These are phyloP conservation scores for Colletotrichum spaethianum DNA, from an alignment of 2,329 filamentous ascomycete genomes.

Conservation along the genomic window DNA sequence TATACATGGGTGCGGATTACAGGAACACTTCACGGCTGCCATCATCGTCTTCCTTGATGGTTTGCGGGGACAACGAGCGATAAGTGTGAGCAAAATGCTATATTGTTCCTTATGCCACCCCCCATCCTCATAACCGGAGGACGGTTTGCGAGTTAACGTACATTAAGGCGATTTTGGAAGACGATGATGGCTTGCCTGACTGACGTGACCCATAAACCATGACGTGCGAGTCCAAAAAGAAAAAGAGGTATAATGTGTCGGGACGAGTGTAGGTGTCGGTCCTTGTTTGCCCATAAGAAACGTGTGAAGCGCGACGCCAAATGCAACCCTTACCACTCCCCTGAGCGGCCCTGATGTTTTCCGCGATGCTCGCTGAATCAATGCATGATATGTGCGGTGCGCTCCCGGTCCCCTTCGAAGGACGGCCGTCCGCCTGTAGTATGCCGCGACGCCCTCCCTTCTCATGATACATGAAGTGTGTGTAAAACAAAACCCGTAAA, in stretches of 20 bases:
- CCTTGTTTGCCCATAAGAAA: conserved; percentile 40
- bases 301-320: conserved; percentile 41
- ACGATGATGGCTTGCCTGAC: conserved; percentile 78
- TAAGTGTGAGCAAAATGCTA: conserved; percentile 59
- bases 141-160: conserved; percentile 72
- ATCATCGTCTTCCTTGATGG: conserved; percentile 72
- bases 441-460: conserved; percentile 38
- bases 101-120: conserved; percentile 62
- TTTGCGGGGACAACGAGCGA: conserved; percentile 43
- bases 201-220: conserved; percentile 60
- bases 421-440: conserved; percentile 26
- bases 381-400: conserved; percentile 40
- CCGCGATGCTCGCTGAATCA: conserved; percentile 62
- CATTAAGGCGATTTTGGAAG: conserved; percentile 72
- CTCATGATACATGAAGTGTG: conserved; percentile 43
- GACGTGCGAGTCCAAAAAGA: conserved; percentile 47
- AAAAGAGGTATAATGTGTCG: conserved; percentile 44
- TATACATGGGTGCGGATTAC: conserved; percentile 55
- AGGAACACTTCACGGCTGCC: conserved; percentile 68
- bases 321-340: conserved; percentile 50
- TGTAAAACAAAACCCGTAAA: conserved; percentile 38
- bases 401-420: conserved; percentile 31
- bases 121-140: conserved; percentile 46
- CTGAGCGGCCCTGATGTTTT: conserved; percentile 40
- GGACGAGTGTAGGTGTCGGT: conserved; percentile 42